Base-by-base conservation (phyloP, 352 stramenopile species). In the Hyaloperonospora brassicae region DNA sequence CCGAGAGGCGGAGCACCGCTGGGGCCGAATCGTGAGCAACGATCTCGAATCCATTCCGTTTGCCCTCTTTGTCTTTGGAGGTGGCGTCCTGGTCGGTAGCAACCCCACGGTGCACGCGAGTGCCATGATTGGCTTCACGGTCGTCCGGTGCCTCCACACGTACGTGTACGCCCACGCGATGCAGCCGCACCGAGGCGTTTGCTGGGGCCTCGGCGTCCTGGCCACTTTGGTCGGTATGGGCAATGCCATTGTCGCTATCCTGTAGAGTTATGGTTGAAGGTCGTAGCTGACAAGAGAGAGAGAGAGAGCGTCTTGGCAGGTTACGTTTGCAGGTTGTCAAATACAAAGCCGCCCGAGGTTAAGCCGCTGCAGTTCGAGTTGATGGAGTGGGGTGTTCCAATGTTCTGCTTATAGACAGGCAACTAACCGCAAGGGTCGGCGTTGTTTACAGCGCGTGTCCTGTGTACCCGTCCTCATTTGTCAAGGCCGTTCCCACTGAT, bases 21-120 rank as follows among this genome's bases (percentile, higher is more conserved):
- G 74, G 74, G 54, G 70, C 30, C 62, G 74, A 45, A 76, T 85
- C 58, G 59, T 85, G 36, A 61, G 66, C 59, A 85, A 85, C 61
- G 74, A 85, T 47, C 62, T 85, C 49, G 74, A 85, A 58, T 72
- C 68, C 36, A 70, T 85, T 42, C 74, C 74, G 23, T 46, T 85
- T 35, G 74, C 57, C 25, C 60, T 85, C 8, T 24, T 76, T n/a
- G 63, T 81, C 30, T 81, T 81, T 36, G 68, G 62, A 17, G 53
- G 64, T 1, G 64, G 62, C 10, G 44, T 85, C 25, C 50, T 80
- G 50, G 68, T 59, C 7, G 62, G 64, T 17, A 59, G 61, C 25
- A 64, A 65, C 47, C 7, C 60, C 10, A 6, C 14, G 5, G 66
- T 85, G 36, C 59, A 76, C 46, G 46, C 54, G 34, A 60, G 34